These are phyloP conservation scores for Magnolia kwangsiensis DNA, from an alignment of 164 flowering plant genomes.

Conservation along the genomic window DNA sequence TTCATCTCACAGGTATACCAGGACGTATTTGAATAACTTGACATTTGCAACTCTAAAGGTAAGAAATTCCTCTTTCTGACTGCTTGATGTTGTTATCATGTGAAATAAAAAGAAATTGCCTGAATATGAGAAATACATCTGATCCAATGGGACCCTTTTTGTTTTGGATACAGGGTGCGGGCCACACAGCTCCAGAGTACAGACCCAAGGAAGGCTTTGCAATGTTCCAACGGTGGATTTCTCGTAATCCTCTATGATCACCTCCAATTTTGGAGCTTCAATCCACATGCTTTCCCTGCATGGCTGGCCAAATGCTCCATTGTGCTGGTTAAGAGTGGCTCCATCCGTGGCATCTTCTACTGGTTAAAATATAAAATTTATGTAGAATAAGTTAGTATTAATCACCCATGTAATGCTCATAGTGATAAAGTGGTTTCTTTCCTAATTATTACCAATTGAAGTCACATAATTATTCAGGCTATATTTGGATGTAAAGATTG, in stretches of 20 bases:
- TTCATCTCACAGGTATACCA: slow-evolving; percentile 33
- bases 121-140: no score
- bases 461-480: no score
- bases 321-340: no score
- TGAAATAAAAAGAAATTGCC: not conserved
- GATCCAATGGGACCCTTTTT: not conserved
- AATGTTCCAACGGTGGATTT: slow-evolving; percentile 16
- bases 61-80: not conserved
- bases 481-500: no score
- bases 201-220: slow-evolving; percentile 18
- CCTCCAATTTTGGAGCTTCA: not conserved
- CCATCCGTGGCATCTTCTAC: no score
- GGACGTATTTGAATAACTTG: slow-evolving; percentile 40
- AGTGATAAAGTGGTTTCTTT: no score
- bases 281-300: no score
- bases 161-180: slow-evolving; percentile 12
- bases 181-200: slow-evolving; percentile 20
- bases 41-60: slow-evolving; percentile 59
- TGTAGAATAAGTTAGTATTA: no score
- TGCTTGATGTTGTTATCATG: not conserved
- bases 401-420: no score
- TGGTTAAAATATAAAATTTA: no score
- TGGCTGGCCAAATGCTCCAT: no score
- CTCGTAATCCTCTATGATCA: slow-evolving; percentile 8
- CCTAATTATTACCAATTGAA: no score